Evolutionary conservation across 2,329 filamentous ascomycete genomes (phyloP), one percentile per base, ranked within the genome.

Genomic region (Fusarium siculi): DNA sequence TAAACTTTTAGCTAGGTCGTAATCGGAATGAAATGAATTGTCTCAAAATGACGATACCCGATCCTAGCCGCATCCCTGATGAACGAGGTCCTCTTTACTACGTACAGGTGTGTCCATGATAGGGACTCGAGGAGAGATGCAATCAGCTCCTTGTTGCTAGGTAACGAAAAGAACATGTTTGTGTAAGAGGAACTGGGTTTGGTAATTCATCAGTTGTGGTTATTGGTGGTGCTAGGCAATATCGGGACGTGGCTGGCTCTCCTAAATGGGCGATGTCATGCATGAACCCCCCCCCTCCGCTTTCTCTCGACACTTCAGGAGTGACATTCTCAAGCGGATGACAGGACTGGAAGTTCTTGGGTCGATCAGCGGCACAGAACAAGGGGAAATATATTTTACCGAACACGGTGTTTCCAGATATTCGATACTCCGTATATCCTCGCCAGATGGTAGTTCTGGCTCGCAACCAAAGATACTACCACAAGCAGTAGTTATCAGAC

Each of bases 201-300:
- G 55, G 43, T 53, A 69, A 46, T 58, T 39, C 40, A 63, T 74
- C 67, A 68, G 70, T 62, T 68, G 50, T 40, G 68, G 72, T 64
- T 75, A 72, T 70, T 74, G 63, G 66, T 47, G 19, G 55, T 64
- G 34, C 69, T 65, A 69, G 53, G 57, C 23, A 44, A 49, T 34
- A 57, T 54, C 23, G 58, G 61, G 64, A 39, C 52, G 61, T 63
- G 65, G 65, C 36, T 63, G 64, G 56, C 37, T 65, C 32, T 57
- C 59, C 60, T 47, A 63, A 61, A 57, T 54, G 52, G 53, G 70
- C 70, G 73, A 77, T 78, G 76, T 78, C 68, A 77, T 77, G 76
- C 76, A 77, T 77, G 76, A 77, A 78, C 74, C 61, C 55, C 62
- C 62, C 53, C 58, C 56, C 64, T 66, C 63, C 61, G 56, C 66